phyloP scores from a whole-genome alignment of 768 basidiomycete species.

The Termitomyces sp. region DNA sequence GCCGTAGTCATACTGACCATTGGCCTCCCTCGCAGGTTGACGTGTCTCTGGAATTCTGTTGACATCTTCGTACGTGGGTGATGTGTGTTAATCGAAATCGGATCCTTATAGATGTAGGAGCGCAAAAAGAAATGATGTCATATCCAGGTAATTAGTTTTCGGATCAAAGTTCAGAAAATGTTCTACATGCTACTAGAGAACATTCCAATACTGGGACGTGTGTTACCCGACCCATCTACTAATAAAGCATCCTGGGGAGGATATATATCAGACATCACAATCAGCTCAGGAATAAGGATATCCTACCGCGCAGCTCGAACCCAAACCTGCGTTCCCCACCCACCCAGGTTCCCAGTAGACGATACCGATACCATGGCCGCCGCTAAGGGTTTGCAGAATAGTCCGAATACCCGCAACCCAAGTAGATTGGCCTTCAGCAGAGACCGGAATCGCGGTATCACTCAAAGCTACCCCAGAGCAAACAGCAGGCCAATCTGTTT shows the following conservation, averaged over 20 bases:
- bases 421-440: slow-evolving; percentile 46
- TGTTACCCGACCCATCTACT: slow-evolving; percentile 46
- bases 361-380: slow-evolving; percentile 45
- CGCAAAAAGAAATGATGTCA: slow-evolving; percentile 6
- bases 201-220: slow-evolving; percentile 36
- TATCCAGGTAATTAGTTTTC: not conserved
- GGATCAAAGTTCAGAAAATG: not conserved
- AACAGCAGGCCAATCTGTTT: slow-evolving; percentile 59
- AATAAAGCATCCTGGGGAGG: slow-evolving; percentile 44
- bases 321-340: slow-evolving; percentile 52
- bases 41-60: not conserved
- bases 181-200: slow-evolving; percentile 34
- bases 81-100: not conserved
- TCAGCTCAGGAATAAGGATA: not conserved
- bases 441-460: slow-evolving; percentile 43
- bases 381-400: slow-evolving; percentile 42
- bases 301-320: slow-evolving; percentile 39
- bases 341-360: slow-evolving; percentile 71
- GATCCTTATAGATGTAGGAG: not conserved
- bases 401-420: slow-evolving; percentile 52
- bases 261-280: not conserved
- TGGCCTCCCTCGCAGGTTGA: slow-evolving; percentile 17
- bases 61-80: slow-evolving; percentile 2
- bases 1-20: slow-evolving; percentile 12
- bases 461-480: slow-evolving; percentile 46